A percentile compares a stretch with the other conserved stretches of the same genome.
phyloP scores from a whole-genome alignment of 345 rosid species.

The Rhodomyrtus tomentosa region DNA sequence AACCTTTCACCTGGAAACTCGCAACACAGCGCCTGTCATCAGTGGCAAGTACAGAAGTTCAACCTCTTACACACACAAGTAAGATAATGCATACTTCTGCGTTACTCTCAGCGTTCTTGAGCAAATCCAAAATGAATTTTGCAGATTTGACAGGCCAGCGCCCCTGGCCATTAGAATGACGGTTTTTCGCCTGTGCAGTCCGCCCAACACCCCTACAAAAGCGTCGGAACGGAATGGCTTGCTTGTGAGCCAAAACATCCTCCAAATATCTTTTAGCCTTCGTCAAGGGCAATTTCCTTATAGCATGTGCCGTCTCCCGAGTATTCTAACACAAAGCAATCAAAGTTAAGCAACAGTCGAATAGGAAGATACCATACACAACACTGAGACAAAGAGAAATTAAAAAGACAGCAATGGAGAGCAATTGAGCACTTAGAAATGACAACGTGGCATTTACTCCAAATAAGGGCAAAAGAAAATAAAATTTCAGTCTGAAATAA shows the following conservation, averaged over 20 bases:
- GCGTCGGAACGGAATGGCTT: slow-evolving; percentile 70
- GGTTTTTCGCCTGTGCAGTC: slow-evolving; percentile 73
- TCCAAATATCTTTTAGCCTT: slow-evolving; percentile 74
- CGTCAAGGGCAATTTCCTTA: slow-evolving; percentile 46
- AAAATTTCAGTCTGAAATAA: neutral
- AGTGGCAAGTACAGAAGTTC: neutral
- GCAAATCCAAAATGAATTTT: slow-evolving; percentile 28
- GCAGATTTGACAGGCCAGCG: slow-evolving; percentile 62
- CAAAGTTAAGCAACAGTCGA: slow-evolving; percentile 3
- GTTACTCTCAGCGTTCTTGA: slow-evolving; percentile 62
- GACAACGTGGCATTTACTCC: neutral
- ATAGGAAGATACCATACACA: slow-evolving; percentile 13
- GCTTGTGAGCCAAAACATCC: slow-evolving; percentile 69
- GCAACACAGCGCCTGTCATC: neutral
- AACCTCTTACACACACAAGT: neutral
- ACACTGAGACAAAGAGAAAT: neutral
- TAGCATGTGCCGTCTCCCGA: slow-evolving; percentile 55
- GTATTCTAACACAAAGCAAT: slow-evolving; percentile 66
- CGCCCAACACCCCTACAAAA: slow-evolving; percentile 76
- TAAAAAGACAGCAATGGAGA: neutral
- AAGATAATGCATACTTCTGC: slow-evolving; percentile 38
- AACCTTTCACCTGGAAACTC: slow-evolving; percentile 45
- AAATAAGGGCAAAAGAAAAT: neutral
- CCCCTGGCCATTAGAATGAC: slow-evolving; percentile 75
- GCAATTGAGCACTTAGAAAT: neutral